A percentile compares a stretch with the other conserved stretches of the same genome.
These are phyloP conservation scores for Thalassiosira hispida DNA, from an alignment of 352 stramenopile genomes.

Conservation along the genomic window DNA sequence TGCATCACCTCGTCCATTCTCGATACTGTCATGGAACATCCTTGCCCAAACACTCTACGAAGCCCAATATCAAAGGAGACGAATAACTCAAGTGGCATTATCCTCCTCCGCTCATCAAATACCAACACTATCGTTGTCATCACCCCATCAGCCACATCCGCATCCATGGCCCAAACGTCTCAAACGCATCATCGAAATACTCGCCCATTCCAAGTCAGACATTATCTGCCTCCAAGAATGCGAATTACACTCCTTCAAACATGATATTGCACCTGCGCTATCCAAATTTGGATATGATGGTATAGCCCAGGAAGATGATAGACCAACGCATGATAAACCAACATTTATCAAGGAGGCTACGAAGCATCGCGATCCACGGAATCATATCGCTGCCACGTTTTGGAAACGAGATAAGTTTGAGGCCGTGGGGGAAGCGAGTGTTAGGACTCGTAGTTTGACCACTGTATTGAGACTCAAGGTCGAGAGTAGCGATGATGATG, in stretches of 20 bases:
- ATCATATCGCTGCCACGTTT: conserved; percentile 58
- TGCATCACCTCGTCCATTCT: conserved; percentile 27
- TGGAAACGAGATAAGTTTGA: conserved; percentile 56
- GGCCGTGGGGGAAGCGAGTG: conserved; percentile 27
- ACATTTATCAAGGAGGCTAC: conserved; percentile 29
- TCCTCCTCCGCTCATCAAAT: background rate
- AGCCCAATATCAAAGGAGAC: conserved; percentile 24
- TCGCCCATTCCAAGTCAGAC: conserved; percentile 41
- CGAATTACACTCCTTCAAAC: conserved; percentile 39
- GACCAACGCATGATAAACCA: conserved; percentile 10
- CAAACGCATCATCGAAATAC: conserved; percentile 41
- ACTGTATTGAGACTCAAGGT: conserved; percentile 32
- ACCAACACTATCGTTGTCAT: background rate
- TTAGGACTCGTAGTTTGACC: conserved; percentile 40
- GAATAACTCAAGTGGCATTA: conserved; percentile 13
- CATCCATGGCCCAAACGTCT: conserved; percentile 48
- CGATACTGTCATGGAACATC: conserved; percentile 55
- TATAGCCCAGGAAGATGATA: conserved; percentile 45
- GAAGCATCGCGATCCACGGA: conserved; percentile 38
- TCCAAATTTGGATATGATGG: conserved; percentile 49
- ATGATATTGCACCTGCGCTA: conserved; percentile 42
- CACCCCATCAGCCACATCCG: background rate
- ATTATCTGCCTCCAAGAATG: conserved; percentile 62
- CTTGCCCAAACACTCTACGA: conserved; percentile 52
- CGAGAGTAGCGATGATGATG: conserved; percentile 1